These are phyloP conservation scores for Saxophila tyrrhenica DNA, from an alignment of 495 filamentous ascomycete species.

Conservation along the genomic window DNA sequence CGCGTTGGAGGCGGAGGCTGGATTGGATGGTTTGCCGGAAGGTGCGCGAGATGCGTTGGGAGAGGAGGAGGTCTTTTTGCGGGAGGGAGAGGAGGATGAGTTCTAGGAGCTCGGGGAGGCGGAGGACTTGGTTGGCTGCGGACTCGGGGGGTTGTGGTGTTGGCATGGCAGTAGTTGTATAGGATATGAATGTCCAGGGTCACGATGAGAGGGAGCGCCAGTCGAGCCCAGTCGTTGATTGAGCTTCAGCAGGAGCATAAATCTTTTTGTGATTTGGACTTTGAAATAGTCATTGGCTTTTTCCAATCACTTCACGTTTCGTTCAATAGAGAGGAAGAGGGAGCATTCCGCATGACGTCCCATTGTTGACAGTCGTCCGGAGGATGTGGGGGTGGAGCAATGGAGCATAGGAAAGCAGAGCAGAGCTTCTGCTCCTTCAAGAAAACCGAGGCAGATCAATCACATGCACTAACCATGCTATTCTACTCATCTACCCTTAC, in stretches of 20 bases:
- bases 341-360: not conserved
- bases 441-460: not conserved
- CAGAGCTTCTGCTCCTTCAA: not conserved
- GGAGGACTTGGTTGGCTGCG: constrained; percentile 10
- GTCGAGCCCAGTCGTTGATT: not conserved
- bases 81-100: constrained; percentile 16
- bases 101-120: constrained; percentile 22
- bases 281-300: not conserved
- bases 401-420: too few species aligned
- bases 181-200: not conserved
- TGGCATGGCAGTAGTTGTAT: not conserved
- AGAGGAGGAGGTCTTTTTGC: constrained; percentile 18
- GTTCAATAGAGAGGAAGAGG: not conserved
- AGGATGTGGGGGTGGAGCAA: not conserved
- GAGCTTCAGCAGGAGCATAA: not conserved
- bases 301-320: not conserved
- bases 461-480: too few species aligned
- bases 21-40: constrained; percentile 25
- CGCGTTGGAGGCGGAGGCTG: constrained; percentile 12
- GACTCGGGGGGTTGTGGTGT: not conserved
- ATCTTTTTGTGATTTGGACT: not conserved
- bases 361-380: not conserved
- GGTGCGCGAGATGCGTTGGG: constrained; percentile 24
- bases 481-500: constrained; percentile 10
- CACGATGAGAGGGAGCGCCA: not conserved